A percentile compares a stretch with the other conserved stretches of the same genome.
phyloP scores from a whole-genome alignment of 306 rosid species.

The Castanospermum australe region DNA sequence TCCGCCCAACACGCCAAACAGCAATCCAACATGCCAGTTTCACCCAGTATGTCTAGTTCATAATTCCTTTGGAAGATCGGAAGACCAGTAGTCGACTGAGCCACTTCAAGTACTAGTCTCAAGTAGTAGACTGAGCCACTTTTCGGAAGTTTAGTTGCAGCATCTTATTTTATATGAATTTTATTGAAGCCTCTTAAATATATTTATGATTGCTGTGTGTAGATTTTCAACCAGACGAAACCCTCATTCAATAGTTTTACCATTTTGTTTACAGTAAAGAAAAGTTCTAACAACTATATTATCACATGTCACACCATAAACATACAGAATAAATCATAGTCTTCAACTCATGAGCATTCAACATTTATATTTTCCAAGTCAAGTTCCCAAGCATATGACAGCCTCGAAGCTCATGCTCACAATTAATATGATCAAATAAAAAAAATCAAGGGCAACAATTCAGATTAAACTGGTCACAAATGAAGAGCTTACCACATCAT shows the following conservation, averaged over 20 bases:
- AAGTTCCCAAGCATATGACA: neutral
- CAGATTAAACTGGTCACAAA: conserved; percentile 10
- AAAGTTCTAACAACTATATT: neutral
- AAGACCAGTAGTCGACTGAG: neutral
- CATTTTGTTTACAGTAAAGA: neutral
- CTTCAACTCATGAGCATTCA: neutral
- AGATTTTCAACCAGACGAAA: neutral
- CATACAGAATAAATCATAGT: neutral
- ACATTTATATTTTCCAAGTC: neutral
- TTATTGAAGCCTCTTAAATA: neutral
- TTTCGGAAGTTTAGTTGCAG: neutral
- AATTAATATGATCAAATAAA: neutral
- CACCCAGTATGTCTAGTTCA: neutral
- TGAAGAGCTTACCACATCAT: conserved; percentile 67
- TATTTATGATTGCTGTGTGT: neutral
- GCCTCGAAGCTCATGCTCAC: neutral
- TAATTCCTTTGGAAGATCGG: neutral
- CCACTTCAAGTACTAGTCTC: neutral
- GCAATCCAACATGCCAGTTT: neutral
- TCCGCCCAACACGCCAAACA: too few relatives aligned
- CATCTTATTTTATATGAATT: neutral
- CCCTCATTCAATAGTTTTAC: neutral
- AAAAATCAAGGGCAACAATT: neutral
- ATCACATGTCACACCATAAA: neutral
- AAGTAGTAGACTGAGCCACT: neutral